Percentiles rank a stretch among this genome's conserved stretches.
Evolutionary conservation across 2,329 filamentous ascomycete genomes (phyloP).

Genomic region (Cytospora mali): DNA sequence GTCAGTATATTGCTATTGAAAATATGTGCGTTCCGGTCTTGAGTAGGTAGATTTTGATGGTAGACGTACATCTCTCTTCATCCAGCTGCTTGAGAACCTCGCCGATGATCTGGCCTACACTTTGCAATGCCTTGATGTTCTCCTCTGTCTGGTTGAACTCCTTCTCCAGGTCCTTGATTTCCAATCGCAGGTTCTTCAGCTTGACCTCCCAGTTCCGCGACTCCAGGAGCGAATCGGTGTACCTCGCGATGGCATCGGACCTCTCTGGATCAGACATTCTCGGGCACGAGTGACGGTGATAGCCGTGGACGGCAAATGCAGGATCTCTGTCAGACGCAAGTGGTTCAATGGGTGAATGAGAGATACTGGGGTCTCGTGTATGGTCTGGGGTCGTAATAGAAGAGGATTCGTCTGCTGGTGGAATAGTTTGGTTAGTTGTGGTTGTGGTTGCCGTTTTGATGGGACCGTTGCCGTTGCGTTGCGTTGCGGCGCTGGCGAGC

Average conservation of each 20-base stretch:
- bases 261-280: slow-evolving; percentile 62
- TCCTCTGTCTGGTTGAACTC: slow-evolving; percentile 98
- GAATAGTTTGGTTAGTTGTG: background rate
- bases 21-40: slow-evolving; percentile 30
- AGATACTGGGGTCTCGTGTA: background rate
- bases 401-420: background rate
- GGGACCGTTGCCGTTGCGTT: slow-evolving; percentile 11
- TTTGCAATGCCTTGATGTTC: slow-evolving; percentile 99
- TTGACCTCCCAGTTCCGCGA: slow-evolving; percentile 99
- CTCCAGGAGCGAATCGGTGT: slow-evolving; percentile 83
- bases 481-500: slow-evolving; percentile 19
- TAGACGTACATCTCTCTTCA: slow-evolving; percentile 87
- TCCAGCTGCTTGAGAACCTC: slow-evolving; percentile 99
- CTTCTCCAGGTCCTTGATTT: slow-evolving; percentile 93
- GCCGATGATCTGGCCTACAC: slow-evolving; percentile 98
- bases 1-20: background rate
- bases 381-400: background rate
- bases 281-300: slow-evolving; percentile 14
- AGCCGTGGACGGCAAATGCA: background rate
- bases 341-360: background rate
- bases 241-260: slow-evolving; percentile 73
- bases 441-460: slow-evolving; percentile 3
- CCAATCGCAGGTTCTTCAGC: slow-evolving; percentile 88
- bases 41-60: background rate
- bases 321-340: background rate